Base-by-base conservation (phyloP, 2,329 filamentous ascomycete genomes). In the Aspergillus hiratsukae region DNA sequence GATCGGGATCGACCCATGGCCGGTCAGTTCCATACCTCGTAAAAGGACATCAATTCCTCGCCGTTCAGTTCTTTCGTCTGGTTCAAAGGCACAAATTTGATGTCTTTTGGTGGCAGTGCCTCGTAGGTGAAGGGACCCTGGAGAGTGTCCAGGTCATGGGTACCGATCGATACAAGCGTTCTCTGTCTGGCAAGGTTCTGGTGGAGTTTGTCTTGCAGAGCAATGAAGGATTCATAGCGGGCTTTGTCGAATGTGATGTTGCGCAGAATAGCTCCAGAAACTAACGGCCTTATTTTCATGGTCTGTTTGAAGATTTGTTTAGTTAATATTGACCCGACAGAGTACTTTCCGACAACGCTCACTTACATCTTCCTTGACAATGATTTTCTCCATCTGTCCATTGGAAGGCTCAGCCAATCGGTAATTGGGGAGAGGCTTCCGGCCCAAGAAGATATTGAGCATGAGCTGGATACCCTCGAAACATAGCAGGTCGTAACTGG, bases 71-170 rank as follows among this genome's bases (percentile, higher is more conserved):
- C 83, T 78, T 92, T 88, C 27, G 84, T 88, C 79, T 97, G 92
- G 78, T 97, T 99, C 62, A 99, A 79, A 23, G 94, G 94, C 19
- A 81, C 79, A 75, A 99, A 99, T 68, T 87, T 87, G 77, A 99
- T 96, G 65, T 97, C 86, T 75, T 91, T 87, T n/a, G 94, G 94
- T 49, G 89, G 81, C 31, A 93, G 83, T 19, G 94, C 94, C 76
- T 97, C 93, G 71, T 99, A 99, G 56, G 91, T 92, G 83, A 99
- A 99, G 49, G 94, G 94, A 0, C 92, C 94, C 75, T 96, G 81
- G 66, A 99, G 81, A 19, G 90, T 97, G 72, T 97, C 92, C 61
- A 97, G 81, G 72, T 99, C 93, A 75, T 99, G 94, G 3, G 94
- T 99, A 66, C 94, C 94, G 70, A 99, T 97, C 23, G 93, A 89